These are phyloP conservation scores for Piper betle DNA, from an alignment of 164 flowering plant species.

Conservation along the genomic window DNA sequence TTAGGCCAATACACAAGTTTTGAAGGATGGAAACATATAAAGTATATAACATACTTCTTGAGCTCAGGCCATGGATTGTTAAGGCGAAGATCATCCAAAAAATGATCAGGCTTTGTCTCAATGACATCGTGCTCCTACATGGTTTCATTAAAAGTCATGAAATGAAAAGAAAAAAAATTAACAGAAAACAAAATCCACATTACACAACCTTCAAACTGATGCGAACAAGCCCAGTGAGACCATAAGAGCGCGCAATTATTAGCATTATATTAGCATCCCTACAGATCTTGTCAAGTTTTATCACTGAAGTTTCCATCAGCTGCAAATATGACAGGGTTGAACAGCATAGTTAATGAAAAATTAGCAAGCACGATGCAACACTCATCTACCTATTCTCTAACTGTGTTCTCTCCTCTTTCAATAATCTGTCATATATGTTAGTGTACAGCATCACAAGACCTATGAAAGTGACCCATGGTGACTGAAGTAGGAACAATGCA, in stretches of 20 bases:
- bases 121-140: slow-evolving; percentile 82
- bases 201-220: slow-evolving; percentile 82
- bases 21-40: not conserved
- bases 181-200: slow-evolving; percentile 1
- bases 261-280: slow-evolving; percentile 64
- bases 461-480: not conserved
- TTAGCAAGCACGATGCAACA: not conserved
- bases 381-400: not conserved
- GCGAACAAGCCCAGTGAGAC: slow-evolving; percentile 87
- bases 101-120: slow-evolving; percentile 98
- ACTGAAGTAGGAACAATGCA: not conserved
- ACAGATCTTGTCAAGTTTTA: slow-evolving; percentile 85
- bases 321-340: slow-evolving; percentile 18
- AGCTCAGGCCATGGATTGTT: slow-evolving; percentile 98
- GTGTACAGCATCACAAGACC: not conserved
- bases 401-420: not conserved
- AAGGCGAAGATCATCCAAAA: slow-evolving; percentile 80
- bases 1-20: slow-evolving; percentile 3
- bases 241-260: slow-evolving; percentile 92
- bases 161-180: not conserved
- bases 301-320: slow-evolving; percentile 71
- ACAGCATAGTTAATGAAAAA: slow-evolving; percentile 2
- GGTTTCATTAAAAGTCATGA: not conserved
- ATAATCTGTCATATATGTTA: not conserved
- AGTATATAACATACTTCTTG: slow-evolving; percentile 27